A percentile compares a stretch with the other conserved stretches of the same genome.
Evolutionary conservation across 805 yeast genomes (phyloP).

Genomic region (Candida sonorensis): DNA sequence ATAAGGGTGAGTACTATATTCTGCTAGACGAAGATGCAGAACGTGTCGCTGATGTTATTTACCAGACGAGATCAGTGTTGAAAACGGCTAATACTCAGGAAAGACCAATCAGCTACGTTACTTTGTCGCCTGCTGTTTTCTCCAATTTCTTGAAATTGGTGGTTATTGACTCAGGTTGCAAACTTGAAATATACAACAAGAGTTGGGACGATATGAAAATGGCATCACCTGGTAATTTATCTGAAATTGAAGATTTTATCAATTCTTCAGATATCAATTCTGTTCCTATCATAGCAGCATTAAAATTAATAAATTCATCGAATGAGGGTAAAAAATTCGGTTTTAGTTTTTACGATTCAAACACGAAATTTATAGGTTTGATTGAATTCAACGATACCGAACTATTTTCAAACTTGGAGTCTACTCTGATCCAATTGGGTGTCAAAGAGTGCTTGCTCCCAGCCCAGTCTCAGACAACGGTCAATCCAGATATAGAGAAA

Average conservation of each 20-base stretch:
- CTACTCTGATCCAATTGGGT: slow-evolving; percentile 80
- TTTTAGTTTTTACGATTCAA: slow-evolving; percentile 71
- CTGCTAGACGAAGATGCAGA: slow-evolving; percentile 71
- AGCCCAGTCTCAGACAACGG: slow-evolving; percentile 13
- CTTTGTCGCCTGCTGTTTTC: slow-evolving; percentile 72
- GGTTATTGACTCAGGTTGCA: slow-evolving; percentile 63
- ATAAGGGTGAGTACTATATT: slow-evolving; percentile 75
- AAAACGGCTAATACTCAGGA: slow-evolving; percentile 42
- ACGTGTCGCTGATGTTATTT: slow-evolving; percentile 75
- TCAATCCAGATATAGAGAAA: slow-evolving; percentile 54
- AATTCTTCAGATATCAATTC: slow-evolving; percentile 31
- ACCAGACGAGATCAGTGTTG: slow-evolving; percentile 75
- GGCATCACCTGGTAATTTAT: slow-evolving; percentile 91
- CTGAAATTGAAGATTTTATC: slow-evolving; percentile 67
- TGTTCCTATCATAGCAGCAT: slow-evolving; percentile 44
- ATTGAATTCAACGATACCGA: slow-evolving; percentile 85
- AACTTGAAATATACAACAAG: slow-evolving; percentile 74
- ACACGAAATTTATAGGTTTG: slow-evolving; percentile 57
- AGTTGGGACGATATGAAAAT: slow-evolving; percentile 48
- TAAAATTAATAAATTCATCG: slow-evolving; percentile 34
- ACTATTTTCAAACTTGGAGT: slow-evolving; percentile 77
- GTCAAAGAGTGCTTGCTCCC: slow-evolving; percentile 78
- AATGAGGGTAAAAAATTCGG: slow-evolving; percentile 56
- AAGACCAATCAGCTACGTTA: slow-evolving; percentile 48
- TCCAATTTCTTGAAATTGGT: slow-evolving; percentile 57